These are phyloP conservation scores for Avena insularis DNA, from an alignment of 176 grass and related monocot genomes.

Conservation along the genomic window DNA sequence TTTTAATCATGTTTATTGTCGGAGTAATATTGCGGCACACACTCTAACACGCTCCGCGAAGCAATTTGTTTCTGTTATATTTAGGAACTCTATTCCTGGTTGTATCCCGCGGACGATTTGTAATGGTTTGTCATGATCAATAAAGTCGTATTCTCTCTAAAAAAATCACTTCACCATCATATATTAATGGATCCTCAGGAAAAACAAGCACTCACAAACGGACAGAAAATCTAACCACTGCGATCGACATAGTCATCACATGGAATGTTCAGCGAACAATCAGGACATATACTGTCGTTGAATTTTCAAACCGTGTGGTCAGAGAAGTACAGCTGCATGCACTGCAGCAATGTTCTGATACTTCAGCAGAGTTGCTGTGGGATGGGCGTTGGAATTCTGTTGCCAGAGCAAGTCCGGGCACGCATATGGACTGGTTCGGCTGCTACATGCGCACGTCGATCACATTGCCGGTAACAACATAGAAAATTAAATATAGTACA, in stretches of 20 bases:
- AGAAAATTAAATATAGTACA: no score
- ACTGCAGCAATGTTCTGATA: background rate
- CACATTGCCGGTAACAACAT: background rate
- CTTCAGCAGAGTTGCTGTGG: background rate
- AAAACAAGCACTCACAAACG: background rate
- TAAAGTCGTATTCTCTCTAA: no score
- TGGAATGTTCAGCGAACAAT: background rate
- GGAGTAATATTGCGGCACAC: no score
- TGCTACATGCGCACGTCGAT: background rate
- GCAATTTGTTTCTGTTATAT: no score
- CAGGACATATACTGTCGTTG: background rate
- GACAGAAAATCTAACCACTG: background rate
- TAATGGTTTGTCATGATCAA: no score
- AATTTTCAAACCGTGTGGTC: background rate
- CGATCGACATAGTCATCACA: background rate
- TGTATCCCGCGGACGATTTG: no score
- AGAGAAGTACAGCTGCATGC: background rate
- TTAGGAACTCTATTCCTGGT: no score
- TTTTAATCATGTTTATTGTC: no score
- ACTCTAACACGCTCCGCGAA: no score
- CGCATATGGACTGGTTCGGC: background rate
- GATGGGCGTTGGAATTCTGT: background rate
- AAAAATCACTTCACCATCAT: no score
- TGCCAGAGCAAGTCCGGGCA: background rate
- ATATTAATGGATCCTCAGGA: no score